Evolutionary conservation across 768 basidiomycete genomes (phyloP), one percentile per base, ranked within the genome.

Genomic region (Mrakia blollopis): DNA sequence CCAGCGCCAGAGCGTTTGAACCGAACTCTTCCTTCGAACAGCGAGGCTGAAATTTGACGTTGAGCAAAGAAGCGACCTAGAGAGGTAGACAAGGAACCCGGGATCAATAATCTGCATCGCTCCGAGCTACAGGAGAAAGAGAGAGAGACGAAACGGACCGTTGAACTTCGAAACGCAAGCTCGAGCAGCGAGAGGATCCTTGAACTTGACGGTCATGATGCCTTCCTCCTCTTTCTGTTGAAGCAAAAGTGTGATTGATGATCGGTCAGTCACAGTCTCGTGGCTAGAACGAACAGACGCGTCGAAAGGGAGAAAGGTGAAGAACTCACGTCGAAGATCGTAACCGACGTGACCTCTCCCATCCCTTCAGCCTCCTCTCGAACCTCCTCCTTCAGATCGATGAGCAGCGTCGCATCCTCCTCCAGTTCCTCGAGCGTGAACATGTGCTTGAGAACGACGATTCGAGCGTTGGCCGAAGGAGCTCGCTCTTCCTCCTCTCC

Each of bases 321-420:
- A 30, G 70, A 16, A 86, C 92, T 83, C 83, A 96, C 96, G 85
- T 99, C 96, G 81, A 96, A 98, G 57, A 99, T 84, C 41, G 93
- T 90, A 1, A 98, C 92, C 80, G 94, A 98, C 0, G 97, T 98
- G 6, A 99, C 97, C 80, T 95, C 92, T 39, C 97, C 97, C 18
- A 98, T 83, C 0, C 88, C 87, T 70, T 91, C 89, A 79, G 94
- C 94, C 82, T 98, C 96, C 47, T 96, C 94, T 74, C 96, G 88
- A 25, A 98, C 94, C 80, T 98, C 96, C 81, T 97, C 94, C 82
- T 98, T 98, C 72, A 98, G 87, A 80, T 98, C 96, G 21, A 98
- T 88, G 28, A 98, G 85, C 35, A 98, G 84, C 10, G 92, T 87
- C 0, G 92, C 86, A 81, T 98, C 94, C 80, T 94, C 89, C 44